These are phyloP conservation scores for Eimeria sp. DNA, from an alignment of 169 alveolate species.

Conservation along the genomic window DNA sequence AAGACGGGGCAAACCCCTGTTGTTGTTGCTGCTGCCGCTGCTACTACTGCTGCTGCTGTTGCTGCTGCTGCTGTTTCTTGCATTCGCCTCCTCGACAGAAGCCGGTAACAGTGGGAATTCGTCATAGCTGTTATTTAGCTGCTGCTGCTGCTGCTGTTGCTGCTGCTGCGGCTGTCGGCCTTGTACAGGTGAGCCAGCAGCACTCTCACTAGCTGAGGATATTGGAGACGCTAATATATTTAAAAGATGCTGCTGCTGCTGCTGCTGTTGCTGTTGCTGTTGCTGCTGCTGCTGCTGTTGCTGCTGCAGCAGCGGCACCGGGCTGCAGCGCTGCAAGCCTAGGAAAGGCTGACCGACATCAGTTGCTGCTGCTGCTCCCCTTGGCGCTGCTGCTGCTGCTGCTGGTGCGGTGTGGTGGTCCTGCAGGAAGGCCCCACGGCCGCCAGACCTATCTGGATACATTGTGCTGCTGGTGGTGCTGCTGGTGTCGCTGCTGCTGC, in stretches of 20 bases:
- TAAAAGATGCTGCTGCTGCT: constrained; percentile 12
- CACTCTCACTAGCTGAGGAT: constrained; percentile 2
- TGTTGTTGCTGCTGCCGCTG: constrained; percentile 3
- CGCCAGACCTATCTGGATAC: neutral
- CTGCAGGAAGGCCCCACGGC: neutral
- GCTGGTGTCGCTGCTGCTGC: neutral
- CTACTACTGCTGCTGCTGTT: constrained; percentile 26
- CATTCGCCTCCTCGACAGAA: neutral
- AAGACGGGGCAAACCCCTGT: constrained; percentile 9
- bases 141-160: constrained; percentile 16
- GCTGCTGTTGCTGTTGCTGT: neutral
- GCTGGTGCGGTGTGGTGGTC: constrained; percentile 1
- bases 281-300: constrained; percentile 11
- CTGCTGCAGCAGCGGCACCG: neutral
- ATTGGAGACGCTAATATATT: neutral
- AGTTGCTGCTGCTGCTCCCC: neutral
- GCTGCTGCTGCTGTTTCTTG: neutral
- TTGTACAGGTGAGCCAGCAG: neutral
- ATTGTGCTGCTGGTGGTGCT: constrained; percentile 9
- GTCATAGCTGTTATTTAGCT: neutral
- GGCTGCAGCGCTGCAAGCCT: neutral
- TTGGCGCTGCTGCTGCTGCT: constrained; percentile 1
- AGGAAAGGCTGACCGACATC: neutral
- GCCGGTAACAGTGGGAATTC: constrained; percentile 15
- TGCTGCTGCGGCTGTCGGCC: constrained; percentile 4